A percentile compares a stretch with the other conserved stretches of the same genome.
Conservation (phyloP, 2,329 filamentous ascomycete species). For the Chaetomiaceae sp. region DNA sequence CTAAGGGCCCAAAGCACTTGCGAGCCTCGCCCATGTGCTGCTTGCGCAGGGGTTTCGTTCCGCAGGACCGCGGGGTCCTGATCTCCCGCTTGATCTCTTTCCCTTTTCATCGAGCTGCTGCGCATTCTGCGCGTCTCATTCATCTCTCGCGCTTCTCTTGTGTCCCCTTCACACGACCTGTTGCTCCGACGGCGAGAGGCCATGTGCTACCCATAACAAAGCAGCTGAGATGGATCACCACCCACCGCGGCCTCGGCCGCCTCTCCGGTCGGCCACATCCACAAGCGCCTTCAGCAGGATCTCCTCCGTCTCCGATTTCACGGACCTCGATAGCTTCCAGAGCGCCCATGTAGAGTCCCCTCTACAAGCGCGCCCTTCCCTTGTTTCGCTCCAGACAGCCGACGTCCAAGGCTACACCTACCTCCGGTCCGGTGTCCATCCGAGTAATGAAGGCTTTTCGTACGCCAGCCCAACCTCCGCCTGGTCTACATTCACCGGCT, state of each 20-base stretch:
- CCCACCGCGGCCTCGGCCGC: conserved; percentile 13
- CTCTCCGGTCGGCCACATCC: conserved; percentile 20
- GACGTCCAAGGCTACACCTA: conserved; percentile 7
- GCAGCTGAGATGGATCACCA: conserved; percentile 17
- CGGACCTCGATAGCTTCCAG: conserved; percentile 46
- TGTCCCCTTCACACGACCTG: not conserved
- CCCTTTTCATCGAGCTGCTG: not conserved
- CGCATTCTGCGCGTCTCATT: not conserved
- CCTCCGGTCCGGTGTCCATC: conserved; percentile 5
- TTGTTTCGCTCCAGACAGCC: conserved; percentile 36
- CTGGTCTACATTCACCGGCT: conserved; percentile 18
- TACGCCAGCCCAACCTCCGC: conserved; percentile 12
- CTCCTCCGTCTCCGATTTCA: conserved; percentile 28
- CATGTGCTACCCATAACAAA: conserved; percentile 10
- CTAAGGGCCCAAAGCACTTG: not conserved
- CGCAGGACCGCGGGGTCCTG: not conserved
- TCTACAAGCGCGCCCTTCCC: conserved; percentile 33
- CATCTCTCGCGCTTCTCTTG: not conserved
- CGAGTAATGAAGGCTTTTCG: conserved; percentile 21
- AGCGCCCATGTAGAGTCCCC: conserved; percentile 41
- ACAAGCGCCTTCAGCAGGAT: conserved; percentile 24
- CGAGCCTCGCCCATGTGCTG: too few relatives aligned
- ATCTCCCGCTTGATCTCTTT: not conserved
- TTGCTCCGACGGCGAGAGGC: not conserved
- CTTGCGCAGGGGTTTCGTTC: not conserved